phyloP scores from a whole-genome alignment of 192 early-diverging fungal genomes.

The Phlyctochytrium planicorne region DNA sequence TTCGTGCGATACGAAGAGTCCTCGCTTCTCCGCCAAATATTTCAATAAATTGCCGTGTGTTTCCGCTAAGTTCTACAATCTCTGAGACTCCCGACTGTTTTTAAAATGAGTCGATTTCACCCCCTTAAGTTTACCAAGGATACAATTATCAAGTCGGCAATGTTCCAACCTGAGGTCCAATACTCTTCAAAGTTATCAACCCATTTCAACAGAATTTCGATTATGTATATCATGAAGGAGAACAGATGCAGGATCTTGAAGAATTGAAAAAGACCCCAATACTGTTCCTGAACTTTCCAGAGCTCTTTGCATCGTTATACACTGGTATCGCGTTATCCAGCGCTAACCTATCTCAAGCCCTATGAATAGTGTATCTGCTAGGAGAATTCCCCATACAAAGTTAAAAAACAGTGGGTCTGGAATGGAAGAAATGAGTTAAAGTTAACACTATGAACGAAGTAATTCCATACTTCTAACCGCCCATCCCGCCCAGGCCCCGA shows the following conservation, averaged over 20 bases:
- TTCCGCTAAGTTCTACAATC: constrained; percentile 12
- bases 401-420: neutral
- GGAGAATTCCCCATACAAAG: constrained; percentile 12
- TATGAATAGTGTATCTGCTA: constrained; percentile 15
- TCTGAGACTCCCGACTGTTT: constrained; percentile 13
- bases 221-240: constrained; percentile 11
- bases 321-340: constrained; percentile 3
- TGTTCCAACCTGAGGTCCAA: constrained; percentile 33
- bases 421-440: neutral
- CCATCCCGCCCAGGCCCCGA: constrained; percentile 48
- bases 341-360: constrained; percentile 23
- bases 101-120: neutral
- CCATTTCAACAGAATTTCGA: constrained; percentile 21
- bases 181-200: constrained; percentile 22
- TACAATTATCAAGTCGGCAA: constrained; percentile 21
- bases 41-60: neutral
- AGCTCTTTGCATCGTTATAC: constrained; percentile 24
- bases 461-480: constrained; percentile 15
- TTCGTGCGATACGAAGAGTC: constrained; percentile 32
- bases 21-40: constrained; percentile 6
- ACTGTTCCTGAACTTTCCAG: constrained; percentile 4
- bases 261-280: constrained; percentile 34
- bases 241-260: constrained; percentile 24
- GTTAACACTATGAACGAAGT: no score
- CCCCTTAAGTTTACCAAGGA: constrained; percentile 1